Conservation (phyloP, 108 stramenopile genomes). For the Cylindrotheca closterium region DNA sequence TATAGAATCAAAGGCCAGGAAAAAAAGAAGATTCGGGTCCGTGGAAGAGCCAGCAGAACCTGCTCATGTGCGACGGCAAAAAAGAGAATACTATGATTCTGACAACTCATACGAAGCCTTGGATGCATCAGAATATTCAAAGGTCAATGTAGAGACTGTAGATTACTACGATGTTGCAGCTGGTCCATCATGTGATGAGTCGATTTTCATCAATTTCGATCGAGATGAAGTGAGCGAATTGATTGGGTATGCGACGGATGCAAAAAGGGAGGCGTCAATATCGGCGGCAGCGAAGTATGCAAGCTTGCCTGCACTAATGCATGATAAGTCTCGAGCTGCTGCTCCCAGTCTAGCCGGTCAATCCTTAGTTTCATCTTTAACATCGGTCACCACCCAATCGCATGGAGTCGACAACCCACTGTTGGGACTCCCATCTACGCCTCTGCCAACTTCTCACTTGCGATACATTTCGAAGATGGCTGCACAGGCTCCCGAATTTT, state of each 20-base stretch:
- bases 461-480: constrained; percentile 9
- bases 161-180: constrained; percentile 13
- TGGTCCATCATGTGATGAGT: constrained; percentile 8
- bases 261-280: background rate
- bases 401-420: constrained; percentile 21
- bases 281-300: too few species aligned
- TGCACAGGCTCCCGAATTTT: constrained; percentile 3
- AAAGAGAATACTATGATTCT: constrained; percentile 16
- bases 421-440: constrained; percentile 5
- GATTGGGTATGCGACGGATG: constrained; percentile 26
- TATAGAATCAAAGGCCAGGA: background rate
- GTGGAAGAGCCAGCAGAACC: background rate
- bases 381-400: too few species aligned
- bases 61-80: constrained; percentile 2
- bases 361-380: too few species aligned
- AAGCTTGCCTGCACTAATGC: too few species aligned
- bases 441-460: constrained; percentile 23
- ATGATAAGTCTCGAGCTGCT: too few species aligned
- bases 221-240: constrained; percentile 13
- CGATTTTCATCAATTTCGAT: constrained; percentile 9
- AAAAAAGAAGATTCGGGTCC: background rate
- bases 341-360: too few species aligned
- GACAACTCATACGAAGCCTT: constrained; percentile 15
- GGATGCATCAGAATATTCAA: too few species aligned
- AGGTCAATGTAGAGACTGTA: background rate